A percentile compares a stretch with the other conserved stretches of the same genome.
phyloP scores from a whole-genome alignment of 257 asterid species.

The Lycium ferocissimum region DNA sequence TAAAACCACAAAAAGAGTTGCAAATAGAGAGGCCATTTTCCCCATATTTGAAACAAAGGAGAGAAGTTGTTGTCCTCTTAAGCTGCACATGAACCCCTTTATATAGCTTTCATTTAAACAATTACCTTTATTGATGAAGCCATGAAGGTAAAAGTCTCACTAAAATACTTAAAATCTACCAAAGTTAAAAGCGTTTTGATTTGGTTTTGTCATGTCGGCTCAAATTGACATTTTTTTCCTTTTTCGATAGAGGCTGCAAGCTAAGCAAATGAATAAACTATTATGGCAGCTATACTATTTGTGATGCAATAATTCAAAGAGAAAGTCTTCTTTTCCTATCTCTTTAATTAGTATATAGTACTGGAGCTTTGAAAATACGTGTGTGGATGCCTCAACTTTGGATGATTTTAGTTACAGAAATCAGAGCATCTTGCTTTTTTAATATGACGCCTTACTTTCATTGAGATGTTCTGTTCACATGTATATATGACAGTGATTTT shows the following conservation, averaged over 20 bases:
- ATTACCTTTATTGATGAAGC: not conserved
- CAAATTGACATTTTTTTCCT: not conserved
- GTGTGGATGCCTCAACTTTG: conserved; percentile 7
- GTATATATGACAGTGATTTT: not conserved
- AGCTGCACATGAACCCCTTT: not conserved
- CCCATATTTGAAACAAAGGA: not conserved
- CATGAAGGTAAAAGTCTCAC: not conserved
- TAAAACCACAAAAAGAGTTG: conserved; percentile 23
- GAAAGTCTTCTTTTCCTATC: conserved; percentile 5
- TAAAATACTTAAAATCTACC: not conserved
- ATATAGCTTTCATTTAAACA: conserved; percentile 17
- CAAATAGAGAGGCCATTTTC: conserved; percentile 33
- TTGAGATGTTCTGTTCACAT: conserved; percentile 19
- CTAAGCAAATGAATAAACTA: conserved; percentile 9
- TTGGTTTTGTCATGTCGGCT: conserved; percentile 3
- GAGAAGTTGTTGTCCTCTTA: not conserved
- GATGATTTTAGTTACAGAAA: not conserved
- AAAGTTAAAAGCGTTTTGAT: not conserved
- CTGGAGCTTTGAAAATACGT: not conserved
- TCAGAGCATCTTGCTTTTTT: not conserved
- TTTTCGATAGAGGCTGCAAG: conserved; percentile 16
- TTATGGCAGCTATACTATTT: conserved; percentile 11
- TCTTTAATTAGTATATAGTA: not conserved
- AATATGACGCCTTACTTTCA: not conserved
- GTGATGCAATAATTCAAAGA: conserved; percentile 17